These are phyloP conservation scores for Cinnamomum chago DNA, from an alignment of 164 flowering plant genomes.

Conservation along the genomic window DNA sequence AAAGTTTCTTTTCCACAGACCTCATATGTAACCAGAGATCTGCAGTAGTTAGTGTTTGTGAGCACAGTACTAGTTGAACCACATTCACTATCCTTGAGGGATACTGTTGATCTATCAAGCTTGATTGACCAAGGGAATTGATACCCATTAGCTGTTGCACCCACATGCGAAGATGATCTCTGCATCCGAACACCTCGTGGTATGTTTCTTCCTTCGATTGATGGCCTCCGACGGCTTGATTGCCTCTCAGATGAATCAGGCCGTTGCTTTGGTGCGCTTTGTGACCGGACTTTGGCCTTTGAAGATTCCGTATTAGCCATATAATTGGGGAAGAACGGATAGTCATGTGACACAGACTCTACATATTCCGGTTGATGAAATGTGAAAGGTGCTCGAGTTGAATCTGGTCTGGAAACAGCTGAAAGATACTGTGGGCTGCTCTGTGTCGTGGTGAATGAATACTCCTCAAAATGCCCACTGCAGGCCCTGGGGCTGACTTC, in stretches of 20 bases:
- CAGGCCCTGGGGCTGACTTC: slow-evolving; percentile 72
- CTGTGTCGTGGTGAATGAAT: slow-evolving; percentile 58
- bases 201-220: slow-evolving; percentile 73
- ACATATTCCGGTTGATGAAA: slow-evolving; percentile 57
- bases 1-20: slow-evolving; percentile 33
- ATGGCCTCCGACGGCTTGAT: slow-evolving; percentile 55
- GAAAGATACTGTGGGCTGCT: slow-evolving; percentile 78
- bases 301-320: slow-evolving; percentile 97
- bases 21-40: slow-evolving; percentile 66
- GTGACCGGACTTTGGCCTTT: slow-evolving; percentile 81
- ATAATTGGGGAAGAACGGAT: slow-evolving; percentile 72
- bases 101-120: slow-evolving; percentile 70
- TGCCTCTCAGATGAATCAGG: slow-evolving; percentile 70
- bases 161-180: slow-evolving; percentile 81
- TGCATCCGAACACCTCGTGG: slow-evolving; percentile 81
- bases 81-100: slow-evolving; percentile 78
- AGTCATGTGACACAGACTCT: slow-evolving; percentile 55
- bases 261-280: slow-evolving; percentile 90
- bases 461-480: slow-evolving; percentile 80
- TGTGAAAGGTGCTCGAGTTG: slow-evolving; percentile 36
- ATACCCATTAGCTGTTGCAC: slow-evolving; percentile 54
- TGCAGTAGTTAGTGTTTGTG: slow-evolving; percentile 68
- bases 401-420: slow-evolving; percentile 51
- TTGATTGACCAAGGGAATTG: slow-evolving; percentile 78
- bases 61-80: slow-evolving; percentile 79